Percentiles rank a stretch among this genome's conserved stretches.
Evolutionary conservation across 768 basidiomycete genomes (phyloP).

Genomic region (Kockovaella imperatae): DNA sequence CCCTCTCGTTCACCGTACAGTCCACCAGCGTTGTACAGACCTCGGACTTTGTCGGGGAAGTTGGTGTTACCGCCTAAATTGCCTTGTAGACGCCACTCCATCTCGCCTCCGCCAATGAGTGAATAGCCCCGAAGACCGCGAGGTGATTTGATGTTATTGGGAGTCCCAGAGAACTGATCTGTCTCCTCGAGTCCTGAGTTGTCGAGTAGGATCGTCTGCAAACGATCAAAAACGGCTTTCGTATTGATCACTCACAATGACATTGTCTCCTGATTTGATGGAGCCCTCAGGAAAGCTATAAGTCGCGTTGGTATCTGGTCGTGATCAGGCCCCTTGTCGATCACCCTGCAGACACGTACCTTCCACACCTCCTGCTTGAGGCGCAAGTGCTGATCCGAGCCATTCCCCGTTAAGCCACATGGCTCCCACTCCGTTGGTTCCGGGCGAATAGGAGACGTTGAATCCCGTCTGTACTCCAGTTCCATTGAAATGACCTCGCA

Average conservation of each 20-base stretch:
- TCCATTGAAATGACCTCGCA: constrained; percentile 70
- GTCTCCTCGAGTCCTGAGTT: constrained; percentile 72
- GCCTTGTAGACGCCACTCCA: constrained; percentile 64
- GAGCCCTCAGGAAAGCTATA: not conserved
- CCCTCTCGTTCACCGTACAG: constrained; percentile 49
- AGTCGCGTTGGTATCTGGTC: not conserved
- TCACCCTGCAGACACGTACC: not conserved
- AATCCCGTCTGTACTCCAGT: constrained; percentile 42
- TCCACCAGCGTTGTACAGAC: constrained; percentile 66
- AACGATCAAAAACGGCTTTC: not conserved
- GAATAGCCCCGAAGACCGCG: constrained; percentile 71
- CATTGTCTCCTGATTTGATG: not conserved
- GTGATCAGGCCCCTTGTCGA: too few species aligned
- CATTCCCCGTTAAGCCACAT: constrained; percentile 58
- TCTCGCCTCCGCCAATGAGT: constrained; percentile 56
- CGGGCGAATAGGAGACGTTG: constrained; percentile 53
- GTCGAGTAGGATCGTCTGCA: constrained; percentile 57
- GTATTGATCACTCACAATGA: not conserved
- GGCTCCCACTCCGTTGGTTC: constrained; percentile 1
- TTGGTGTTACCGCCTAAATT: constrained; percentile 62
- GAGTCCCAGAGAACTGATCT: constrained; percentile 40
- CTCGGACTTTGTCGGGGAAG: constrained; percentile 64
- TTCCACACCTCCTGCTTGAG: not conserved
- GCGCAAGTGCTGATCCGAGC: constrained; percentile 2
- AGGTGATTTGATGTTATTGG: constrained; percentile 61